Conservation (phyloP, 2,329 filamentous ascomycete species). For the Colletotrichum gigasporum region DNA sequence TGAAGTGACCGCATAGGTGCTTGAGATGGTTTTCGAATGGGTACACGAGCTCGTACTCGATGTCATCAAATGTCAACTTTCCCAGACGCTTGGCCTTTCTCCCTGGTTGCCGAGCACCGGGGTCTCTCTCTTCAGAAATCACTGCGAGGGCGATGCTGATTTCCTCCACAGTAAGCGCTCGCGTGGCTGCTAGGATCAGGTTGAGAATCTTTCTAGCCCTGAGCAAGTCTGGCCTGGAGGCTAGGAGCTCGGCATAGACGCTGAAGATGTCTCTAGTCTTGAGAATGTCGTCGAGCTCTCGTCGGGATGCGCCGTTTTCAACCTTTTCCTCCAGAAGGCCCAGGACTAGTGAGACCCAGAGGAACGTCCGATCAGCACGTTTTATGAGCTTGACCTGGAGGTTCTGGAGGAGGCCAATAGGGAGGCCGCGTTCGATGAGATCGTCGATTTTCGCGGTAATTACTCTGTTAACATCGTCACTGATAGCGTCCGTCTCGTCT, state of each 20-base stretch:
- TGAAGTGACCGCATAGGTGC: constrained; percentile 30
- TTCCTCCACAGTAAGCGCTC: constrained; percentile 32
- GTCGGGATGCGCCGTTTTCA: constrained; percentile 23
- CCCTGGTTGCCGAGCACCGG: neutral
- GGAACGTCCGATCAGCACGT: constrained; percentile 35
- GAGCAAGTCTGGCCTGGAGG: constrained; percentile 4
- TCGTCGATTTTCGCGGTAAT: constrained; percentile 29
- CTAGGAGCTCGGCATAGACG: constrained; percentile 32
- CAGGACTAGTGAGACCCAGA: constrained; percentile 35
- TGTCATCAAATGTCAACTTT: constrained; percentile 14
- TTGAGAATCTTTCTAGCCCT: constrained; percentile 31
- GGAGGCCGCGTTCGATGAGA: constrained; percentile 20
- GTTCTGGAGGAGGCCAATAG: constrained; percentile 19
- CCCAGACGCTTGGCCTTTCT: neutral
- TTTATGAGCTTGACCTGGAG: constrained; percentile 22
- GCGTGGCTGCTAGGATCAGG: constrained; percentile 30
- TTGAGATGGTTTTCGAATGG: constrained; percentile 33
- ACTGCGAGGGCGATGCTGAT: constrained; percentile 33
- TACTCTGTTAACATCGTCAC: constrained; percentile 28
- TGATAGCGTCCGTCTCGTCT: constrained; percentile 32
- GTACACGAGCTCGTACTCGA: constrained; percentile 32
- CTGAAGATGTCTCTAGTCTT: constrained; percentile 27
- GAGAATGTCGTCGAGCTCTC: constrained; percentile 30
- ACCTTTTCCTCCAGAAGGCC: constrained; percentile 27
- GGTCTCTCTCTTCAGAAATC: neutral